A percentile compares a stretch with the other conserved stretches of the same genome.
phyloP scores from a whole-genome alignment of 768 basidiomycete species.

The Lactarius sp. region DNA sequence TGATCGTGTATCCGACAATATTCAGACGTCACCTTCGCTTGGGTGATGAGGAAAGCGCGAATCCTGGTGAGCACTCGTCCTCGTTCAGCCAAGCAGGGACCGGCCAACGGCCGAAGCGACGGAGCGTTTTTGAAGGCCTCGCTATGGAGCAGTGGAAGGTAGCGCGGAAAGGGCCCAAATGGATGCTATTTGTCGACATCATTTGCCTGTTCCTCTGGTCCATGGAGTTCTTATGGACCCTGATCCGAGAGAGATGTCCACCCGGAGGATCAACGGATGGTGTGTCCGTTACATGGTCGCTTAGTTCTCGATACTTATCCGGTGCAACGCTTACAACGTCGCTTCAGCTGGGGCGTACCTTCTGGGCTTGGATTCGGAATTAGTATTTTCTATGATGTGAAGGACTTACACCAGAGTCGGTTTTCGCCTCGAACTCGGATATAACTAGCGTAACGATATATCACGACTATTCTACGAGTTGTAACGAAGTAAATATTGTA shows the following conservation, averaged over 20 bases:
- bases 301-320: slow-evolving; percentile 30
- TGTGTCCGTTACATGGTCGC: slow-evolving; percentile 32
- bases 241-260: slow-evolving; percentile 60
- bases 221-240: slow-evolving; percentile 51
- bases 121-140: slow-evolving; percentile 53
- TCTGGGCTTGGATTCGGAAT: slow-evolving; percentile 49
- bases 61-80: slow-evolving; percentile 33
- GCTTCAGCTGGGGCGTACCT: slow-evolving; percentile 60
- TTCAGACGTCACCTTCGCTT: slow-evolving; percentile 37
- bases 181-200: slow-evolving; percentile 47
- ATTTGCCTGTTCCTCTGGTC: slow-evolving; percentile 50
- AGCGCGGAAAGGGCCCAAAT: slow-evolving; percentile 51
- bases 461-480: slow-evolving; percentile 9
- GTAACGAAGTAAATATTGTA: background rate
- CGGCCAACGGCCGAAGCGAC: slow-evolving; percentile 38
- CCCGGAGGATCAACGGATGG: slow-evolving; percentile 58
- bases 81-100: slow-evolving; percentile 32
- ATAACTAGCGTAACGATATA: slow-evolving; percentile 25
- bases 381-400: slow-evolving; percentile 59
- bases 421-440: slow-evolving; percentile 57
- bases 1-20: slow-evolving; percentile 63
- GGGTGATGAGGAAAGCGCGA: slow-evolving; percentile 36
- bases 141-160: slow-evolving; percentile 55
- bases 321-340: slow-evolving; percentile 70
- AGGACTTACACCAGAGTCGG: slow-evolving; percentile 58